Evolutionary conservation across 306 rosid genomes (phyloP).

Genomic region (Rosa multiflora): DNA sequence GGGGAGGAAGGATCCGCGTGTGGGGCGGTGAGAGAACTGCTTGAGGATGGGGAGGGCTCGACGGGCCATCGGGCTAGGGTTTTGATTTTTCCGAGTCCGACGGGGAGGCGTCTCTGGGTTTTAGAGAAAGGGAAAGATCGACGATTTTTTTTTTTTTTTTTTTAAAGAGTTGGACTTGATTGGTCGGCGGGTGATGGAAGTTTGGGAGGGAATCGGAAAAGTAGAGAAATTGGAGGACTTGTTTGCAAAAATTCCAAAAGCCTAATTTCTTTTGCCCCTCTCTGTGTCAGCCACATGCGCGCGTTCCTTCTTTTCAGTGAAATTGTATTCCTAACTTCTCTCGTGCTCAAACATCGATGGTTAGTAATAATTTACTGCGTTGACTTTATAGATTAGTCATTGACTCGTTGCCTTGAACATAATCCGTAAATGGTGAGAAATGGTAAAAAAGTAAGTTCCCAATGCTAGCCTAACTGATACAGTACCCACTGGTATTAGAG

Average conservation of each 20-base stretch:
- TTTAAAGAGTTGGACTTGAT: conserved; percentile 11
- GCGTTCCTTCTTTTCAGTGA: too few species aligned
- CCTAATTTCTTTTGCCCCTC: not conserved
- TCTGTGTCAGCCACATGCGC: too few species aligned
- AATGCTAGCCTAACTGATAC: too few species aligned
- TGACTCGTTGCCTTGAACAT: too few species aligned
- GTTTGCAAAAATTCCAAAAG: not conserved
- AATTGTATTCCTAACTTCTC: too few species aligned
- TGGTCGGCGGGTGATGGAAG: not conserved
- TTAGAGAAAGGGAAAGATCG: not conserved
- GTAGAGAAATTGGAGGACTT: conserved; percentile 7
- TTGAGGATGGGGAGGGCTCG: conserved; percentile 24
- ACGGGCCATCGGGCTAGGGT: conserved; percentile 21
- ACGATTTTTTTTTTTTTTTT: not conserved
- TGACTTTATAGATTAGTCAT: too few species aligned
- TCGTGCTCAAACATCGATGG: too few species aligned
- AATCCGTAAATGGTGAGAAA: too few species aligned
- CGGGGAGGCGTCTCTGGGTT: conserved; percentile 2
- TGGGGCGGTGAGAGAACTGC: conserved; percentile 7
- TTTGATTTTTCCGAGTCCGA: conserved; percentile 1
- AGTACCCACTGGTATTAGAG: too few species aligned
- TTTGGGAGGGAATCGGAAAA: not conserved
- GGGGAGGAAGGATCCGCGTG: conserved; percentile 28
- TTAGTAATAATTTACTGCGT: too few species aligned
- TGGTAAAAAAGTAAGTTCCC: too few species aligned